These are phyloP conservation scores for Elaphomyces granulatus DNA, from an alignment of 495 filamentous ascomycete species.

Conservation along the genomic window DNA sequence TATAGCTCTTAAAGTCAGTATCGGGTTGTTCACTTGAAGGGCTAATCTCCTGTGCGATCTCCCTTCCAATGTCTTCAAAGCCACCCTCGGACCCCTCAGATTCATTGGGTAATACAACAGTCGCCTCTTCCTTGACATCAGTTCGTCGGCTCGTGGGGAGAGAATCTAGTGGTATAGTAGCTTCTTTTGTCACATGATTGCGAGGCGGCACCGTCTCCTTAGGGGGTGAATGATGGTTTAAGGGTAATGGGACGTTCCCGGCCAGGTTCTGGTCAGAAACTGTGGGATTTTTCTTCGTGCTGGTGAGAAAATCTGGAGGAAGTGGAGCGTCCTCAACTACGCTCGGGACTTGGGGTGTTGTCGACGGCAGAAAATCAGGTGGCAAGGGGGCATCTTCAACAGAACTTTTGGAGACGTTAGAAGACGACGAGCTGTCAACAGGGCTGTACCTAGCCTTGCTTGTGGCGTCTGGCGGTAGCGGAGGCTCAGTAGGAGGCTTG, in stretches of 20 bases:
- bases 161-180: constrained; percentile 23
- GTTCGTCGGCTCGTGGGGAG: no score
- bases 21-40: constrained; percentile 28
- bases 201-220: constrained; percentile 18
- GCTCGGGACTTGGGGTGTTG: constrained; percentile 18
- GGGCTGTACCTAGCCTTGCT: constrained; percentile 50
- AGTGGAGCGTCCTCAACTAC: constrained; percentile 21
- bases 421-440: constrained; percentile 56
- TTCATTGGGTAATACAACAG: constrained; percentile 16
- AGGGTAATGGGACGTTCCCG: constrained; percentile 26
- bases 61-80: constrained; percentile 11
- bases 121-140: constrained; percentile 11
- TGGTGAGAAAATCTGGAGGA: constrained; percentile 39
- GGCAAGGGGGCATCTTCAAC: constrained; percentile 27
- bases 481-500: constrained; percentile 31
- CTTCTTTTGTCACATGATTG: constrained; percentile 8
- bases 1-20: constrained; percentile 30
- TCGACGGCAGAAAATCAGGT: constrained; percentile 25
- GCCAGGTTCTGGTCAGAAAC: constrained; percentile 8
- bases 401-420: constrained; percentile 38
- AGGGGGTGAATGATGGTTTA: constrained; percentile 16
- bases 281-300: constrained; percentile 17
- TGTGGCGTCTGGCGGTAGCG: constrained; percentile 64
- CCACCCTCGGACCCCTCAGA: constrained; percentile 21
- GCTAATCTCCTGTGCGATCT: constrained; percentile 51